Conservation (phyloP, 1,284 basidiomycete genomes). For the Trametes sp. region DNA sequence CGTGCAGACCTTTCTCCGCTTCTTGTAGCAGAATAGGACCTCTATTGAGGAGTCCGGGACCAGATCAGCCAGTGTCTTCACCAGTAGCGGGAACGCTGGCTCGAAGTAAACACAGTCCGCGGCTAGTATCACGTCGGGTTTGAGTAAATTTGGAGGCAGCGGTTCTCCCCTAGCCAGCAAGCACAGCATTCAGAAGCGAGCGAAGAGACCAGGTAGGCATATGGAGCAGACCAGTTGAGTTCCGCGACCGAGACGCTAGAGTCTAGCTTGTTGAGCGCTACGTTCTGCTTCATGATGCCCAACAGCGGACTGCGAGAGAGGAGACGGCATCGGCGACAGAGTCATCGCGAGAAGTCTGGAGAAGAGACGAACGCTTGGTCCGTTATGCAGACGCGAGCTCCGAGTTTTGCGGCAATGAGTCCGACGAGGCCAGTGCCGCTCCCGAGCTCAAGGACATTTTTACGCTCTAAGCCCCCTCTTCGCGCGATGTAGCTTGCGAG, state of each 20-base stretch:
- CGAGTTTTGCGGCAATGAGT: slow-evolving; percentile 78
- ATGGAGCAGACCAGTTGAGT: slow-evolving; percentile 73
- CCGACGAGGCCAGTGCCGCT: slow-evolving; percentile 93
- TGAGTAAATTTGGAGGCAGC: slow-evolving; percentile 51
- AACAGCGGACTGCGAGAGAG: slow-evolving; percentile 67
- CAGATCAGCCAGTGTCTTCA: slow-evolving; percentile 80
- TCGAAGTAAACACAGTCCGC: slow-evolving; percentile 98
- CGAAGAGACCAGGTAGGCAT: background rate
- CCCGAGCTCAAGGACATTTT: slow-evolving; percentile 82
- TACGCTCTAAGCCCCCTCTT: slow-evolving; percentile 61
- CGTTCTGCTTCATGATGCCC: slow-evolving; percentile 78
- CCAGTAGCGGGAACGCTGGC: slow-evolving; percentile 90
- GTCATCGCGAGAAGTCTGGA: slow-evolving; percentile 1
- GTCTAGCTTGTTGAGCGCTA: slow-evolving; percentile 66
- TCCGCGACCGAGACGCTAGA: slow-evolving; percentile 66
- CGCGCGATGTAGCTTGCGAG: slow-evolving; percentile 76
- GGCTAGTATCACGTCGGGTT: slow-evolving; percentile 77
- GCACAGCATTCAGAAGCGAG: slow-evolving; percentile 30
- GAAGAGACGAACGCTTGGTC: slow-evolving; percentile 81
- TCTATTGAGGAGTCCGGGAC: slow-evolving; percentile 60
- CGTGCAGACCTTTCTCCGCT: slow-evolving; percentile 83
- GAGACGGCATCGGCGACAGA: slow-evolving; percentile 9
- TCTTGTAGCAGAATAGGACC: slow-evolving; percentile 93
- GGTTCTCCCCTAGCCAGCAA: slow-evolving; percentile 59
- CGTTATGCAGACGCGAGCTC: slow-evolving; percentile 78